Evolutionary conservation across 495 filamentous ascomycete genomes (phyloP), one percentile per base, ranked within the genome.

Genomic region (Sphaerosporella brunnea): DNA sequence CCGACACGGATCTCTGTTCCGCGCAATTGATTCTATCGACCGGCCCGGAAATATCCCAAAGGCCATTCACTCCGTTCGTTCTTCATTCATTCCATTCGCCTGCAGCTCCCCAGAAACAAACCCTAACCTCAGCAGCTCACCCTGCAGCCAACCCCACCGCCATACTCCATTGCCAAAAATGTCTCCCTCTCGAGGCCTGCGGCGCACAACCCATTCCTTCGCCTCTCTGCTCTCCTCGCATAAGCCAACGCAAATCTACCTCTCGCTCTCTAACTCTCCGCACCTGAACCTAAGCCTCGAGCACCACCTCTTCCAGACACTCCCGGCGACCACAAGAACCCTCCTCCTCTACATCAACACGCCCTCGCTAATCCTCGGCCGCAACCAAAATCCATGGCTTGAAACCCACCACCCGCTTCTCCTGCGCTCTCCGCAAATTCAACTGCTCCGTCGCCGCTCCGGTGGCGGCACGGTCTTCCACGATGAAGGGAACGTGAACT

Each of bases 311-410:
- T 75, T 96, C 0, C 72, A 79, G 46, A 73, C 78, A 32, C 73
- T 82, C 0, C 71, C 77, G 0, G 64, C 73, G 3, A 69, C 79
- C 51, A 86, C 84, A 0, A 75, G 71, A 35, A 61, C 94, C 25
- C 71, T 95, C 0, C 86, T 95, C 50, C 69, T 96, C 15, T 97
- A 96, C 65, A 68, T 73, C 49, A 96, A 97, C 63, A 65, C 69
- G 10, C 85, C 88, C 5, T 80, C 81, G 63, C 71, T 97, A 41
- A 75, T 97, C 52, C 77, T 97, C 49, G 90, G 90, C 11, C 80
- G 88, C 38, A 97, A 97, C 62, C 90, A 97, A 61, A 97, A 97
- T 61, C 90, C 90, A 32, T 97, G 87, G 87, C 68, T 83, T 7
- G 90, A 97, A 63, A 77, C 80, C 38, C 84, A 93, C 62, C 71